Percentiles rank a stretch among this genome's conserved stretches.
Conservation (phyloP, 2,329 filamentous ascomycete genomes). For the Arthrobotrys megalospora region DNA sequence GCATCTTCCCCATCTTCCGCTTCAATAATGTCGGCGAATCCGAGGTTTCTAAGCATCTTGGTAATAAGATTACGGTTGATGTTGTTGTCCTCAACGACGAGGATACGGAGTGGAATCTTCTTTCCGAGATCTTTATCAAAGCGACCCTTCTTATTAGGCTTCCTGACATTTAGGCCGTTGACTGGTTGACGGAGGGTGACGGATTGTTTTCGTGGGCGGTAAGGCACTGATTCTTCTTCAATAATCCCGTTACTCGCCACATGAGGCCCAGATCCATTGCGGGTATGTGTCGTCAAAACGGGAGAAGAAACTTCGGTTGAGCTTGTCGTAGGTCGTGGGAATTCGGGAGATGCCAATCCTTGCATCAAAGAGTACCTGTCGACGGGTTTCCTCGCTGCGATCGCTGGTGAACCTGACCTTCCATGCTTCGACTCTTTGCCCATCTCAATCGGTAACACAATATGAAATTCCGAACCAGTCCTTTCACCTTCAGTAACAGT, state of each 20-base stretch:
- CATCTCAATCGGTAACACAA: constrained; percentile 74
- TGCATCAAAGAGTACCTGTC: constrained; percentile 48
- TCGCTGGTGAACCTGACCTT: constrained; percentile 55
- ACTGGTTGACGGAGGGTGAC: constrained; percentile 64
- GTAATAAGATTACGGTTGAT: constrained; percentile 79
- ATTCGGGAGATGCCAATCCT: constrained; percentile 54
- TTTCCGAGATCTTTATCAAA: constrained; percentile 74
- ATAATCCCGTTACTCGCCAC: neutral
- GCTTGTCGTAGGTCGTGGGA: constrained; percentile 44
- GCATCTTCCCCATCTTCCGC: constrained; percentile 80
- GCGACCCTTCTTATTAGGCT: constrained; percentile 30
- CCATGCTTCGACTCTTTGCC: constrained; percentile 49
- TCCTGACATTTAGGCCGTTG: constrained; percentile 40
- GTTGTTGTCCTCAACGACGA: constrained; percentile 81
- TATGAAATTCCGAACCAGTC: constrained; percentile 78
- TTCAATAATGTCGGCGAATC: constrained; percentile 76
- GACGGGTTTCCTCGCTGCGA: constrained; percentile 53
- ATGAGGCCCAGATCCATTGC: constrained; percentile 37
- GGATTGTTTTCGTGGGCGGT: constrained; percentile 51
- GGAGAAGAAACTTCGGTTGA: constrained; percentile 48
- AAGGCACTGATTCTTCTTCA: constrained; percentile 51
- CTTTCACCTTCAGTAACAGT: constrained; percentile 75
- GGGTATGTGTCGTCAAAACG: constrained; percentile 36
- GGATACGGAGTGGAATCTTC: constrained; percentile 76
- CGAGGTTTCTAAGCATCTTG: constrained; percentile 77